Evolutionary conservation across 169 alveolate species (phyloP).

Genomic region (Eimeria acervulina): DNA sequence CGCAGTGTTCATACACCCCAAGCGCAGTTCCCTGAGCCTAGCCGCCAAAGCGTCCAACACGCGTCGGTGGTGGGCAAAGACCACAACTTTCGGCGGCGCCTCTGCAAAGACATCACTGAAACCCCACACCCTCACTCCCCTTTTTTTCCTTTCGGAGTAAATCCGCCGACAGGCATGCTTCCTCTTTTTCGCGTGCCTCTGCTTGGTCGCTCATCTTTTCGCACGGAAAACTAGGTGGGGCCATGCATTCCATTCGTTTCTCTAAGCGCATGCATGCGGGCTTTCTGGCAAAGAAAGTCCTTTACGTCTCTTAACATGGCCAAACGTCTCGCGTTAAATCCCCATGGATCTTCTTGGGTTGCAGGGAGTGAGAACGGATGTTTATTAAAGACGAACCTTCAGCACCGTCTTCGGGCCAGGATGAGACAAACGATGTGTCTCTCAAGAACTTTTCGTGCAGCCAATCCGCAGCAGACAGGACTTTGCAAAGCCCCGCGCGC

Average conservation of each 20-base stretch:
- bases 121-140: neutral
- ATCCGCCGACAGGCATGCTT: neutral
- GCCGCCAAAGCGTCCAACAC: constrained; percentile 69
- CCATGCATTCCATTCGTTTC: neutral
- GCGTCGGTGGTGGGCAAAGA: constrained; percentile 82
- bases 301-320: neutral
- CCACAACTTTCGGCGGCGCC: constrained; percentile 54
- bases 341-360: neutral
- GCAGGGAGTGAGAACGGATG: too few relatives aligned
- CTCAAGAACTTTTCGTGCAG: constrained; percentile 78
- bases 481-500: constrained; percentile 81
- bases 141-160: neutral
- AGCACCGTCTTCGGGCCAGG: constrained; percentile 27
- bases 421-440: constrained; percentile 11
- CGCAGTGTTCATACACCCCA: constrained; percentile 35
- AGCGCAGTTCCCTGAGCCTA: constrained; percentile 50
- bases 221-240: neutral
- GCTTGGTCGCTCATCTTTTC: neutral
- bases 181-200: neutral
- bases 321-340: neutral
- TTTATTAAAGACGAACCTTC: neutral
- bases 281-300: neutral
- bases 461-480: constrained; percentile 75
- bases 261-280: neutral
- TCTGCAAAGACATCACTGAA: neutral